Evolutionary conservation across 2,329 filamentous ascomycete species (phyloP), one percentile per base, ranked within the genome.

Genomic region (Sporothrix brasiliensis): DNA sequence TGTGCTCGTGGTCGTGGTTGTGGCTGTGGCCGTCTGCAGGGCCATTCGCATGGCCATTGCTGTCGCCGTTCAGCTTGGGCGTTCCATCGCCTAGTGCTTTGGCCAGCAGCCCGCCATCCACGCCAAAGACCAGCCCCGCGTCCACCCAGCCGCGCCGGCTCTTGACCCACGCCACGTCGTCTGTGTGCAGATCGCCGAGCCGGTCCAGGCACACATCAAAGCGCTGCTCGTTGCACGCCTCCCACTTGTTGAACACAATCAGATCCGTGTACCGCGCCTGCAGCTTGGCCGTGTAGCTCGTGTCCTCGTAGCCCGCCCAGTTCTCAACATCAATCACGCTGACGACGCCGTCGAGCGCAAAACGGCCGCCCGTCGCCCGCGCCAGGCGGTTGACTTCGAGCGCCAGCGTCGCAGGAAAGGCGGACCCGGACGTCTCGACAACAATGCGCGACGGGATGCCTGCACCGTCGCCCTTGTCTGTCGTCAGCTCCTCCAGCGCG

Each of bases 281-380:
- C 74, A 97, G 84, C 77, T 91, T 90, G 7, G 94, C 94, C 70
- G 94, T 97, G 77, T 92, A 94, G 71, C 90, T 93, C 30, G 92
- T 96, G 79, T 96, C 93, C 75, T 95, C 92, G 77, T 97, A 97
- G 0, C 94, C 94, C 76, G 89, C 83, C 93, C 93, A 97, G 77
- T 97, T 97, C 85, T 97, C 94, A 13, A 96, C 93, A 77, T 97
- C 94, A 71, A 97, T 89, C 27, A 97, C 93, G 75, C 89, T 92
- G 73, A 97, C 88, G 68, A 97, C 93, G 13, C 94, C 94, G 76
- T 97, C 94, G 1, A 97, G 86, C 5, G 88, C 85, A 76, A 93
- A 97, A 39, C 82, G 80, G 0, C 87, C 84, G 75, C 79, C 88
- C 0, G 88, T 90, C 72, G 92, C 88, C n/a, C 88, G 83, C 21